Evolutionary conservation across 164 flowering plant species (phyloP), one percentile per base, ranked within the genome.

Genomic region (Buxus sempervirens): DNA sequence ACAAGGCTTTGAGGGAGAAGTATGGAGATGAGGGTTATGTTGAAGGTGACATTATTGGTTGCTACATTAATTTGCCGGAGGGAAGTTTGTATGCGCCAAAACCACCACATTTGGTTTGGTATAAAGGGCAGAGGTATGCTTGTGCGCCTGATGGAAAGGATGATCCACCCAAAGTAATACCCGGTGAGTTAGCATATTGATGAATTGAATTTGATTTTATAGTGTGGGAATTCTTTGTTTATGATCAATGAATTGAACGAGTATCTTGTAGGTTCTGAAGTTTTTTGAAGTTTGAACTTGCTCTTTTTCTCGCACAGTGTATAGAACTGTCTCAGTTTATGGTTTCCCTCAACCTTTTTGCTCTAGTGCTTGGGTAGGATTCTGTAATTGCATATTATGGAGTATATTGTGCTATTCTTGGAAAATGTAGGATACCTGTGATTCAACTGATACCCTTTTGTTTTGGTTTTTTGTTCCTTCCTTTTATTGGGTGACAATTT

Each of bases 11-110:
- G 81, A 86, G 98, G 80, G 97, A 90, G 80, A 84, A 82, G 82
- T 96, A 93, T 79, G 99, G 96, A 28, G 93, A 85, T 21, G 96
- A 85, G 70, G 96, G 93, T 59, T 96, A 90, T 69, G 73, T 68
- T 64, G 96, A 96, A 75, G 98, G 97, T 19, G 99, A 96, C 85
- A 96, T 96, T 58, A 84, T 96, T 76, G 99, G 99, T 13, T 90
- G 82, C 72, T 96, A 96, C 67, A 87, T 96, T 38, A 89, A 76
- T 74, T 79, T 96, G 82, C 98, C 98, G 0, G 90, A 89, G 0
- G 99, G 99, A 16, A 75, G 26, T 14, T 24, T 45, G 51, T 96
- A 80, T 78, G 87, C 87, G 0, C 98, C 99, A 0, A 86, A 84
- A 61, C 84, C 85, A 1, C 88, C 88, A 0, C 82, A 78, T n/a